phyloP scores from a whole-genome alignment of 2,329 filamentous ascomycete species.

The Hymenoscyphus infarciens region DNA sequence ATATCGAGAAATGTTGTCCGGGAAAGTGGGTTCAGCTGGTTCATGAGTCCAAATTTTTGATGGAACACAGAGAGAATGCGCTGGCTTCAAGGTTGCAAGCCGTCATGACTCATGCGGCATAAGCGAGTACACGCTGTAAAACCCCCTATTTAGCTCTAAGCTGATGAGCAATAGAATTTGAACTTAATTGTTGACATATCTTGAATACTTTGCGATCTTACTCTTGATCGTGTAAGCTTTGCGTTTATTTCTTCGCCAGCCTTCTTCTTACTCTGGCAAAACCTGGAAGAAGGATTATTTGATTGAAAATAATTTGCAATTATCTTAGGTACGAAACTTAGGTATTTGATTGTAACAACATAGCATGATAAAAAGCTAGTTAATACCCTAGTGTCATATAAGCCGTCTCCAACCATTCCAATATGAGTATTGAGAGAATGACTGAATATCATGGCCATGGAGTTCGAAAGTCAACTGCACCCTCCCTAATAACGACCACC shows the following conservation, averaged over 20 bases:
- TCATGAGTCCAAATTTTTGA: background rate
- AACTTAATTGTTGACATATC: background rate
- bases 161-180: background rate
- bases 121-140: background rate
- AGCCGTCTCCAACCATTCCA: too few species aligned
- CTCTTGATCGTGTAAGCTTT: background rate
- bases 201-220: background rate
- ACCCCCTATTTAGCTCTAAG: background rate
- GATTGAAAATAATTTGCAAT: too few species aligned
- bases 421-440: too few species aligned
- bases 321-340: too few species aligned
- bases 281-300: too few species aligned
- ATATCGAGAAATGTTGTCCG: background rate
- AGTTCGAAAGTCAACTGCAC: too few species aligned
- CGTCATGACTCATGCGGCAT: background rate
- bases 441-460: too few species aligned
- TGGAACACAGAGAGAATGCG: background rate
- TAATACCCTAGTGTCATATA: too few species aligned
- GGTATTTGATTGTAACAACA: too few species aligned
- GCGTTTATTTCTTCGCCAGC: too few species aligned
- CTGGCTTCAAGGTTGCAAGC: background rate
- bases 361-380: too few species aligned
- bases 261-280: too few species aligned
- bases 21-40: background rate
- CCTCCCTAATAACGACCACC: background rate